These are phyloP conservation scores for Scortechinia acanthostroma DNA, from an alignment of 2,329 filamentous ascomycete genomes.

Conservation along the genomic window DNA sequence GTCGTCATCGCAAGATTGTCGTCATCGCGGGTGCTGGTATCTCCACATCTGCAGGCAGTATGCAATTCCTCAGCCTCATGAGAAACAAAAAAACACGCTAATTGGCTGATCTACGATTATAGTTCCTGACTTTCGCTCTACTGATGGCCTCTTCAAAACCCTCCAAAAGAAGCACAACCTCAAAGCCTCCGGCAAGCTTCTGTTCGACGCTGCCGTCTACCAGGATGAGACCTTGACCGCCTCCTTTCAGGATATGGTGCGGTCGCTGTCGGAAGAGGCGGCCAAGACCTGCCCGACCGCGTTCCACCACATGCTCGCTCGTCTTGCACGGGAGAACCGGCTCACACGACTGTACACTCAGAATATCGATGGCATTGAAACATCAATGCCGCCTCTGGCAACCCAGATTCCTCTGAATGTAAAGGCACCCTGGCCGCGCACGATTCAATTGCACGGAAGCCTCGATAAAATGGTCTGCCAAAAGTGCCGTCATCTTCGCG, in stretches of 20 bases:
- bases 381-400: conserved; percentile 46
- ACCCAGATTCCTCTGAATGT: conserved; percentile 52
- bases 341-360: conserved; percentile 61
- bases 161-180: conserved; percentile 60
- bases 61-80: conserved; percentile 18
- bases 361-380: conserved; percentile 65
- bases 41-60: conserved; percentile 62
- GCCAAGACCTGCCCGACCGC: conserved; percentile 50
- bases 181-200: conserved; percentile 48
- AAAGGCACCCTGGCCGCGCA: conserved; percentile 62
- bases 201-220: conserved; percentile 68
- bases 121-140: conserved; percentile 67
- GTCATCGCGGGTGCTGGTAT: conserved; percentile 66
- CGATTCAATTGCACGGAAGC: conserved; percentile 64
- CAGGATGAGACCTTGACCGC: conserved; percentile 59
- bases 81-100: conserved; percentile 8
- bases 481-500: conserved; percentile 57
- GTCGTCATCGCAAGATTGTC: conserved; percentile 62
- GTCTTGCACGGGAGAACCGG: conserved; percentile 53
- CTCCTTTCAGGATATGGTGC: conserved; percentile 66
- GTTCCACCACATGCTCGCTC: conserved; percentile 62
- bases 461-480: conserved; percentile 71
- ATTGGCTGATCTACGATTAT: conserved; percentile 4
- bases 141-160: conserved; percentile 55
- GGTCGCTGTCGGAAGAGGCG: conserved; percentile 50